A percentile compares a stretch with the other conserved stretches of the same genome.
These are phyloP conservation scores for Lepiota subincarnata DNA, from an alignment of 768 basidiomycete species.

Conservation along the genomic window DNA sequence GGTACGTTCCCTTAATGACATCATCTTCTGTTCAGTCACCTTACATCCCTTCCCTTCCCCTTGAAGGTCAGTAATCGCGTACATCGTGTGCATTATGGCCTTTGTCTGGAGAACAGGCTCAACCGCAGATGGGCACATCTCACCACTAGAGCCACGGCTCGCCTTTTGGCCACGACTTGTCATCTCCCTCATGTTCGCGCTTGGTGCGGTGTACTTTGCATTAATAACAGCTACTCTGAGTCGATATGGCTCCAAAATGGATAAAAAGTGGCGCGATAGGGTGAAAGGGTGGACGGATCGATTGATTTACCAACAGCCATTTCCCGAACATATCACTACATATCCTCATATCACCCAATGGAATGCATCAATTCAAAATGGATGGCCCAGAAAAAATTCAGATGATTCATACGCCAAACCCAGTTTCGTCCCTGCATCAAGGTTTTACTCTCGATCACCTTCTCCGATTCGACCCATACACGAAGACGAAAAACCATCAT, in stretches of 20 bases:
- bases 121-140: slow-evolving; percentile 21
- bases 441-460: neutral
- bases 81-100: slow-evolving; percentile 51
- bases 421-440: neutral
- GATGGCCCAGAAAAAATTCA: slow-evolving; percentile 9
- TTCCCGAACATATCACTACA: neutral
- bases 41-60: neutral
- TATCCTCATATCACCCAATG: neutral
- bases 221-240: slow-evolving; percentile 52
- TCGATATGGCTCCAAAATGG: slow-evolving; percentile 43
- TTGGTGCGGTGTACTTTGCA: slow-evolving; percentile 50
- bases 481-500: too few species aligned
- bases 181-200: slow-evolving; percentile 40
- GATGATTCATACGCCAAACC: neutral
- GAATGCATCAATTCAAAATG: neutral
- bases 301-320: slow-evolving; percentile 8
- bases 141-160: slow-evolving; percentile 23
- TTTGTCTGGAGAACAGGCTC: slow-evolving; percentile 58
- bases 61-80: slow-evolving; percentile 55
- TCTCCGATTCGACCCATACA: neutral
- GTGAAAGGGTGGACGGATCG: slow-evolving; percentile 21
- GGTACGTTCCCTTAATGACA: slow-evolving; percentile 29
- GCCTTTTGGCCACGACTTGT: slow-evolving; percentile 37
- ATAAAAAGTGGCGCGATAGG: slow-evolving; percentile 26
- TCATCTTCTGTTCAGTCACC: neutral